Percentiles rank a stretch among this genome's conserved stretches.
phyloP scores from a whole-genome alignment of 2,329 filamentous ascomycete genomes.

The Aureobasidium sp. region DNA sequence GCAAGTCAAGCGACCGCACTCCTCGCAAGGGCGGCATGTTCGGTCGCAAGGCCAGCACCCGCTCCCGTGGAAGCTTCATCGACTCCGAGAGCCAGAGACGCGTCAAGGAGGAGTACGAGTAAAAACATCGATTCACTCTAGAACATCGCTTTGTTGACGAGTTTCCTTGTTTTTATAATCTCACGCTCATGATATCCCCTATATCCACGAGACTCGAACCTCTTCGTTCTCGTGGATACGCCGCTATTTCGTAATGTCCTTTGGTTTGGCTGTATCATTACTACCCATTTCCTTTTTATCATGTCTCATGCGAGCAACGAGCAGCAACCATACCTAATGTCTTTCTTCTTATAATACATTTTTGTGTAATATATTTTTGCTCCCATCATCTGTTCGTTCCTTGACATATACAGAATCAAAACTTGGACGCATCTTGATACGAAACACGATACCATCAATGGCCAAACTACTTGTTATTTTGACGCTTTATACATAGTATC shows the following conservation, averaged over 20 bases:
- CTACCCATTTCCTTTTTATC: background rate
- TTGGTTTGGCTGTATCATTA: background rate
- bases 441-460: no score
- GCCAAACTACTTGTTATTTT: no score
- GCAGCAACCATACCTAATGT: conserved; percentile 6
- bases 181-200: background rate
- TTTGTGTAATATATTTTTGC: background rate
- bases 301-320: background rate
- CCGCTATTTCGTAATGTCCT: conserved; percentile 3
- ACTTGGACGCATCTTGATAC: no score
- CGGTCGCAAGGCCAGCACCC: conserved; percentile 42
- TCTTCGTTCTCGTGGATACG: background rate
- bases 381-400: background rate
- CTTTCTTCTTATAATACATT: background rate
- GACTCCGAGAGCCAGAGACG: conserved; percentile 49
- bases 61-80: conserved; percentile 43
- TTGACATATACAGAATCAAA: background rate
- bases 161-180: background rate
- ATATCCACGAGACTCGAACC: background rate
- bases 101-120: conserved; percentile 64
- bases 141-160: background rate
- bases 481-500: no score
- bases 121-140: conserved; percentile 19
- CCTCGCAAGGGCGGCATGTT: conserved; percentile 34
- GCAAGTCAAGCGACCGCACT: conserved; percentile 30